Evolutionary conservation across 345 rosid genomes (phyloP).

Genomic region (Dipteronia dyeriana): DNA sequence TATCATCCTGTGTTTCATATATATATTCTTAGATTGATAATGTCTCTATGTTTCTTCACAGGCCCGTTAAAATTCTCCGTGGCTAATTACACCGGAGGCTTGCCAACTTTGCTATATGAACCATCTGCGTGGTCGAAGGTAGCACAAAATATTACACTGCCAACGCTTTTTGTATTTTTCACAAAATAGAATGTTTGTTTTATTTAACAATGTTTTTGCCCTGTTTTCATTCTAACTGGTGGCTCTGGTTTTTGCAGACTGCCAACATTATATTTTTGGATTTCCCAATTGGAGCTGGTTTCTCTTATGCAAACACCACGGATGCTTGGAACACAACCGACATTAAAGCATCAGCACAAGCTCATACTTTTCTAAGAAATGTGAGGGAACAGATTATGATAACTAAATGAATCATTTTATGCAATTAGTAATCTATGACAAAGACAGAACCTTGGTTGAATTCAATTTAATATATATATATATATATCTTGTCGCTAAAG

Average conservation of each 20-base stretch:
- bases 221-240: background rate
- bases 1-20: too few relatives aligned
- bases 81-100: constrained; percentile 21
- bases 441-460: too few relatives aligned
- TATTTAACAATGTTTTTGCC: too few relatives aligned
- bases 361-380: constrained; percentile 11
- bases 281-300: constrained; percentile 21
- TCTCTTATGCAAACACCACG: constrained; percentile 18
- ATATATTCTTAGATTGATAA: background rate
- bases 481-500: background rate
- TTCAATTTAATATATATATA: too few relatives aligned
- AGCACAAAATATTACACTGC: background rate
- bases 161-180: background rate
- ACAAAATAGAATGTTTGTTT: background rate
- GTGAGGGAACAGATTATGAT: background rate
- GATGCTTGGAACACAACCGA: constrained; percentile 17
- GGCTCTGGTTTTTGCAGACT: constrained; percentile 5
- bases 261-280: constrained; percentile 24
- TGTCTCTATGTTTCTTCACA: background rate
- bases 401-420: background rate
- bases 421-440: too few relatives aligned
- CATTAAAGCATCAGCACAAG: constrained; percentile 10
- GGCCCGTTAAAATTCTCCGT: constrained; percentile 30
- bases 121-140: constrained; percentile 35
- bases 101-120: constrained; percentile 22